Base-by-base conservation (phyloP, 2,329 filamentous ascomycete genomes). In the Clarireedia sp. region DNA sequence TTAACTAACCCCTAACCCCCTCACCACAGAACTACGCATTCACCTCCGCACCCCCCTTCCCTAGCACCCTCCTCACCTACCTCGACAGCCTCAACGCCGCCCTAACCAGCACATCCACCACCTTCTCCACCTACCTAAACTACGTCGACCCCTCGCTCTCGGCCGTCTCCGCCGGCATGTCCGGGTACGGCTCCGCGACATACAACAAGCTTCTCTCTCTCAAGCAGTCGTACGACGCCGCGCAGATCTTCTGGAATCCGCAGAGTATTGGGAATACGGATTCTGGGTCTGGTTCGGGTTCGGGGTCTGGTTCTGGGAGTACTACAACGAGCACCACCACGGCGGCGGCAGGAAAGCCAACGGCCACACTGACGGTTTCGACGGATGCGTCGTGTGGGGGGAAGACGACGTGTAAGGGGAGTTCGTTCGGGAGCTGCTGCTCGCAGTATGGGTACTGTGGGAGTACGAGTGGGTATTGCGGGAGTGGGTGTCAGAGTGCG, bases 201-300 rank as follows among this genome's bases (percentile, higher is more conserved):
- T 59, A 59, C 17, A 37, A 54, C 16, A 51, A 48, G 21, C 37
- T 60, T 12, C 19, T 55, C 4, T 10, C 40, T 10, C 49, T 60
- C 10, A 60, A 60, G 33, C 8, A 17, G 1, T 19, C 36, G 2
- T 16, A 50, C 4, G 58, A 60, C 33, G 56, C 58, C 5, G 46
- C 33, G 3, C 16, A 47, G 26, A 19, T 59, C 6, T 60, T 60
- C 19, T 60, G 58, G 58, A 60, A 60, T 36, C 58, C 58, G n/a
- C 52, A 46, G 40, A 29, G 53, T 57, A 33, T 57, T 56, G 24
- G 45, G 2, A 48, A 24, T 16, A 47, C 46, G n/a, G 46, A 48
- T 38, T 23, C 47, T n/a, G 7, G 36, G 5, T n/a, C 24, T 14
- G 29, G 36, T 2, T 12, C 24, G n/a, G 46, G 40, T 38, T 23